Percentiles rank a stretch among this genome's conserved stretches.
These are phyloP conservation scores for Mycena capillaripes DNA, from an alignment of 768 basidiomycete genomes.

Conservation along the genomic window DNA sequence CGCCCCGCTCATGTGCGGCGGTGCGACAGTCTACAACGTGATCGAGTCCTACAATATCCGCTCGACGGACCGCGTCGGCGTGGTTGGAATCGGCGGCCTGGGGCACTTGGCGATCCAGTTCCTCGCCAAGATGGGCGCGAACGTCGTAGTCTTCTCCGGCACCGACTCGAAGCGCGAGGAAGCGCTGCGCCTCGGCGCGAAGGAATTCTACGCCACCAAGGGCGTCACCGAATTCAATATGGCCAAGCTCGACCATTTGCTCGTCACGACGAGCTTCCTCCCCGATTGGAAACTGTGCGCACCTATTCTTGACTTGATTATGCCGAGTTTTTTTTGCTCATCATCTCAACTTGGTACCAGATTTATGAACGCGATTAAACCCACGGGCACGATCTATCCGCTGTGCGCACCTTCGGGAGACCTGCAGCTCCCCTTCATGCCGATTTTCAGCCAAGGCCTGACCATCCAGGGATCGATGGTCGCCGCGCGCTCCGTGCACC, in stretches of 20 bases:
- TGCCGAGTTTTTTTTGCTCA: not conserved
- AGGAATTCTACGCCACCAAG: slow-evolving; percentile 51
- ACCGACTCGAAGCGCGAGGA: slow-evolving; percentile 50
- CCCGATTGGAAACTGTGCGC: slow-evolving; percentile 28
- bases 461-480: slow-evolving; percentile 13
- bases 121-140: slow-evolving; percentile 55
- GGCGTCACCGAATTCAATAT: slow-evolving; percentile 42
- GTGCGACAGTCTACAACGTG: slow-evolving; percentile 19
- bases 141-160: slow-evolving; percentile 51
- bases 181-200: slow-evolving; percentile 49
- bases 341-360: not conserved
- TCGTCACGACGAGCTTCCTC: slow-evolving; percentile 45
- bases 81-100: slow-evolving; percentile 52
- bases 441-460: not conserved
- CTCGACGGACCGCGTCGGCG: slow-evolving; percentile 49
- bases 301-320: not conserved
- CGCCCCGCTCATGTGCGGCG: slow-evolving; percentile 48
- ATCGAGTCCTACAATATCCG: slow-evolving; percentile 36
- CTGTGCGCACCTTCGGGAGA: slow-evolving; percentile 8
- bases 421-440: slow-evolving; percentile 14
- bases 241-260: slow-evolving; percentile 32
- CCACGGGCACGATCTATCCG: slow-evolving; percentile 22
- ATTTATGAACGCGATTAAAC: slow-evolving; percentile 18
- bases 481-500: slow-evolving; percentile 20
- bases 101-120: slow-evolving; percentile 56